phyloP scores from a whole-genome alignment of 495 filamentous ascomycete genomes.

The Penicillium mononematosum region DNA sequence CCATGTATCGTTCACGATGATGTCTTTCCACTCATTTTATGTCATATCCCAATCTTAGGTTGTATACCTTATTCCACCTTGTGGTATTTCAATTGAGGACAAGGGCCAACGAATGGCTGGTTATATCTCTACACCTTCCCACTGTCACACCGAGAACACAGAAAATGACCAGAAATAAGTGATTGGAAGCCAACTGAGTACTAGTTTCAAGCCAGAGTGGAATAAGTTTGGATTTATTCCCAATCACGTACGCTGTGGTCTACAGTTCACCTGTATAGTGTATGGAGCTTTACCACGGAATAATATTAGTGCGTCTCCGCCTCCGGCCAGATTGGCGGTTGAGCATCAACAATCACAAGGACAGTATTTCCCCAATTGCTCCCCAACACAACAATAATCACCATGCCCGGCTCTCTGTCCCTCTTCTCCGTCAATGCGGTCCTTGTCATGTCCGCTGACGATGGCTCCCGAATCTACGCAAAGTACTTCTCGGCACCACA shows the following conservation, averaged over 20 bases:
- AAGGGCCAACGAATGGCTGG: background rate
- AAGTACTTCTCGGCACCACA: conserved; percentile 96
- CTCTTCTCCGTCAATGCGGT: conserved; percentile 92
- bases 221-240: background rate
- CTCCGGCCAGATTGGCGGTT: conserved; percentile 41
- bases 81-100: background rate
- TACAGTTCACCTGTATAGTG: background rate
- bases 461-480: conserved; percentile 84
- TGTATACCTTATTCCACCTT: background rate
- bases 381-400: conserved; percentile 22
- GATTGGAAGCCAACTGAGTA: background rate
- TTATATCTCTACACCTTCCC: background rate
- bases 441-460: conserved; percentile 83
- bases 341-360: conserved; percentile 32
- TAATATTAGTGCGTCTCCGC: conserved; percentile 38
- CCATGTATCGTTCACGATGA: conserved; percentile 9
- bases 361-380: conserved; percentile 16
- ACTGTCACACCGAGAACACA: background rate
- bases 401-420: conserved; percentile 58
- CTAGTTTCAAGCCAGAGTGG: background rate
- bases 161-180: background rate
- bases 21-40: conserved; percentile 9
- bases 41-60: background rate
- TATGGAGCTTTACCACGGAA: conserved; percentile 29
- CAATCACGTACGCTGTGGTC: background rate